Percentiles rank a stretch among this genome's conserved stretches.
Evolutionary conservation across 164 flowering plant species (phyloP).

Genomic region (Liriodendron chinense): DNA sequence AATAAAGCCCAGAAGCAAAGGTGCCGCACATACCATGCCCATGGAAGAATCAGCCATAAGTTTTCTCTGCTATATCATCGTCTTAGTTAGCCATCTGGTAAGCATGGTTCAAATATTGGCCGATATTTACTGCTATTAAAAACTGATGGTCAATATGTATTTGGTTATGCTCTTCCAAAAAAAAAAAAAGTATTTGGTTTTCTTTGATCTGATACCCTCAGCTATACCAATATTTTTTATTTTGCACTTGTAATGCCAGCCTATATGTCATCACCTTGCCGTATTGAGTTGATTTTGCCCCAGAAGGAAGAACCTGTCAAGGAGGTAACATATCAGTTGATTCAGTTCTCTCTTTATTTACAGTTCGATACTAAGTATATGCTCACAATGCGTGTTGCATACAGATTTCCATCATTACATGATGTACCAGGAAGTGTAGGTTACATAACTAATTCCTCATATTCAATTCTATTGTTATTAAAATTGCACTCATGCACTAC

Average conservation of each 20-base stretch:
- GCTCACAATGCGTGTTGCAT: neutral
- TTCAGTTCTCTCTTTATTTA: slow-evolving; percentile 9
- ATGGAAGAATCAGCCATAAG: slow-evolving; percentile 91
- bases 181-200: neutral
- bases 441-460: neutral
- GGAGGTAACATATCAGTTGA: too few relatives aligned
- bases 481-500: neutral
- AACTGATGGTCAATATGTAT: too few relatives aligned
- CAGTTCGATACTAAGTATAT: neutral
- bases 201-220: neutral
- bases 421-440: neutral
- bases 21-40: slow-evolving; percentile 88
- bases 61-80: too few relatives aligned
- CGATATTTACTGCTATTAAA: too few relatives aligned
- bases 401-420: neutral
- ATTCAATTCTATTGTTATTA: neutral
- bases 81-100: too few relatives aligned
- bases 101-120: too few relatives aligned
- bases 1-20: slow-evolving; percentile 89
- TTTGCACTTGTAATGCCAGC: too few relatives aligned
- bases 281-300: slow-evolving; percentile 79
- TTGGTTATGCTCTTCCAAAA: too few relatives aligned
- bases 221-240: too few relatives aligned
- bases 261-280: slow-evolving; percentile 93
- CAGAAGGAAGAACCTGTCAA: slow-evolving; percentile 86